Base-by-base conservation (phyloP, 768 basidiomycete genomes). In the Mycena capillaripes region DNA sequence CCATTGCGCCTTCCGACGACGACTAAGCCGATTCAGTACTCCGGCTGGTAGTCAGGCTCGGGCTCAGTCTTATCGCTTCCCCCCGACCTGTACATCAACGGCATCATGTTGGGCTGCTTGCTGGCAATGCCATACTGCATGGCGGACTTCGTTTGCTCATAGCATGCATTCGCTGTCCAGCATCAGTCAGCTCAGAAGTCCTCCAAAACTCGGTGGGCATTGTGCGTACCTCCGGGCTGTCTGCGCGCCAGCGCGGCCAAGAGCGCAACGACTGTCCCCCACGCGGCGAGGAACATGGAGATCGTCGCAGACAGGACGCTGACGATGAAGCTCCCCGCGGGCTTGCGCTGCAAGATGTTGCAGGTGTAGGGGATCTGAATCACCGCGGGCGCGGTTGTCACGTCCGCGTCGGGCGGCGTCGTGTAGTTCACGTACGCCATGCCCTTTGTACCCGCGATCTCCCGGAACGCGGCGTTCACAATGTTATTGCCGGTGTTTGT, bases 201-300 rank as follows among this genome's bases (percentile, higher is more conserved):
- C n/a, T n/a, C n/a, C n/a, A n/a, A n/a, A n/a, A n/a, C n/a, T n/a
- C n/a, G n/a, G n/a, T n/a, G n/a, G n/a, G n/a, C n/a, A n/a, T n/a
- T n/a, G n/a, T 53, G 40, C 60, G 44, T 32, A 63, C 62, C 62
- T 63, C 62, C 62, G 10, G 46, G 46, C 6, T 19, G 34, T 11
- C 23, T 63, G 2, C 62, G 30, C 23, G 23, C 62, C 23, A 63
- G n/a, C 2, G 4, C 8, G 17, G 62, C 23, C 3, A 63, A n/a
- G 48, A 63, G 1, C 6, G n/a, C 19, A 7, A 63, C 17, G 32
- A 50, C 16, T 25, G 27, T 2, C 2, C 70, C 70, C 70, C 70
- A 71, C 19, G 57, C 42, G 16, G n/a, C 58, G 12, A 73, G 62
- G 62, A 70, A 73, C 68, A 73, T 73, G 23, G 72, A 73, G 23